Conservation (phyloP, 2,329 filamentous ascomycete species). For the Fusarium sterilihyphosum region DNA sequence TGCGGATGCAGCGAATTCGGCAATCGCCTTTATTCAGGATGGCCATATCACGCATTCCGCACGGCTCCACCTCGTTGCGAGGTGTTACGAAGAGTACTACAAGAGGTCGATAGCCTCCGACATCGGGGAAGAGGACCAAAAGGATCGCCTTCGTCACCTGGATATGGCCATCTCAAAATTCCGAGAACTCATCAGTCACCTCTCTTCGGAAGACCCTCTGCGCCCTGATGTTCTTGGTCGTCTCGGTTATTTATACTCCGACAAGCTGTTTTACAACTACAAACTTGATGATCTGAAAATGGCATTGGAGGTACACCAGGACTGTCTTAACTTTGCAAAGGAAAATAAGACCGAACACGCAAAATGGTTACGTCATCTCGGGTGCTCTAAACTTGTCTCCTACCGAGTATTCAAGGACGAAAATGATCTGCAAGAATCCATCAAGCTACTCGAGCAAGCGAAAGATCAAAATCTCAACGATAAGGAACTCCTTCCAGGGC, state of each 20-base stretch:
- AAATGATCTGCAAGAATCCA: rapidly evolving
- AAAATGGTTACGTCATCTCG: background rate
- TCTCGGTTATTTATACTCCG: background rate
- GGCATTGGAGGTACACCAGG: background rate
- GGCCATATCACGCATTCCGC: background rate
- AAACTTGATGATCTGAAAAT: background rate
- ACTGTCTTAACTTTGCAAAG: too few species aligned
- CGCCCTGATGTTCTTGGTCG: background rate
- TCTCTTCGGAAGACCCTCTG: background rate
- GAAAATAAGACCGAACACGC: too few species aligned
- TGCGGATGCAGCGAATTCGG: rapidly evolving
- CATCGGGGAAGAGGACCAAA: background rate
- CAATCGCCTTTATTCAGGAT: background rate
- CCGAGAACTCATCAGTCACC: background rate
- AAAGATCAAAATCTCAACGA: rapidly evolving
- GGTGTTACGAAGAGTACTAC: background rate
- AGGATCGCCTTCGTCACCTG: rapidly evolving
- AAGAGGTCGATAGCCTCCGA: background rate
- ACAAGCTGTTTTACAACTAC: background rate
- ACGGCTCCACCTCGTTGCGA: background rate
- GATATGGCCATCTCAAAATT: background rate
- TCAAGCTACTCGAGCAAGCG: background rate
- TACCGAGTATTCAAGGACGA: background rate
- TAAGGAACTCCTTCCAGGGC: rapidly evolving
- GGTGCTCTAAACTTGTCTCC: background rate